Evolutionary conservation across 495 filamentous ascomycete species (phyloP), one percentile per base, ranked within the genome.

Genomic region (Jackrogersella multiformis): DNA sequence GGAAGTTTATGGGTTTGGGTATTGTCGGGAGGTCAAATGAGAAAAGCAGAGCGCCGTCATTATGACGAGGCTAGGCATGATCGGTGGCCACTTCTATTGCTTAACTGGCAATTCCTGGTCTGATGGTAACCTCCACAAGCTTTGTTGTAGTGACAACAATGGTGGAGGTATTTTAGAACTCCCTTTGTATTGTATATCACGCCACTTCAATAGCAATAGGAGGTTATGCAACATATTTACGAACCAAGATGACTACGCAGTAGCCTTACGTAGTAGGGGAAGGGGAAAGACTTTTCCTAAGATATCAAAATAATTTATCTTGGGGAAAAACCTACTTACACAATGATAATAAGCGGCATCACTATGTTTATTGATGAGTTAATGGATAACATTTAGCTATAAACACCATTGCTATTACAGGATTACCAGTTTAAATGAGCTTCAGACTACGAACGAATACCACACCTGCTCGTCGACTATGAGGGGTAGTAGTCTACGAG

Each of bases 401-500:
- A 64, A 16, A 45, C 62, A 38, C 62, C 23, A 5, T 39, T 66
- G 34, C 56, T 51, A 41, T 56, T 20, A 18, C 10, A 16, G 26
- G 49, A 42, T 61, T 38, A 24, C 28, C 42, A 26, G 42, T 39
- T 46, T 23, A 44, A 35, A 16, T 26, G 7, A 15, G n/a, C 26
- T 1, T 30, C 5, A n/a, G 18, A 16, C 15, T 46, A 15, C 46
- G 21, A 58, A 18, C 32, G 15, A 46, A 55, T 12, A 39, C 24
- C 2, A 46, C 10, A 4, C 48, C 18, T 21, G 9, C 49, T 36
- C 12, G 16, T n/a, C 26, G 24, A 15, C 5, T 13, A 32, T 53
- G 58, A 26, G 48, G 30, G 45, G 36, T 38, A 54, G 38, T 12
- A 20, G 6, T 9, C 57, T 34, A 13, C 8, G 5, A 16, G 4